These are phyloP conservation scores for Penicillium canescens DNA, from an alignment of 495 filamentous ascomycete genomes.

Conservation along the genomic window DNA sequence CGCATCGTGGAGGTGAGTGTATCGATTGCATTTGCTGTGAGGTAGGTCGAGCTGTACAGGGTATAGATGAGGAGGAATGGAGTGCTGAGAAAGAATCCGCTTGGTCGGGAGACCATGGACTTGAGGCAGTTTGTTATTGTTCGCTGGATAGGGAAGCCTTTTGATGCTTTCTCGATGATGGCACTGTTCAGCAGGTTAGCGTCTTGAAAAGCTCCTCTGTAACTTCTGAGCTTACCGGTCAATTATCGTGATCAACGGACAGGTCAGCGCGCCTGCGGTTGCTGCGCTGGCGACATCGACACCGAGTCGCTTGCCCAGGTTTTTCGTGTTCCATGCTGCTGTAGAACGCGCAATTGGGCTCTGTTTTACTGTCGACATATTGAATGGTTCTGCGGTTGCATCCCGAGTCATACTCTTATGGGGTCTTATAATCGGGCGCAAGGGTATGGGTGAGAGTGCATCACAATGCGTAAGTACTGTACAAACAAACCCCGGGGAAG, in stretches of 20 bases:
- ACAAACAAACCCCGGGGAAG: constrained; percentile 1
- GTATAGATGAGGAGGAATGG: constrained; percentile 87
- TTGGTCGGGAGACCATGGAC: constrained; percentile 67
- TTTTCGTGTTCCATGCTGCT: constrained; percentile 72
- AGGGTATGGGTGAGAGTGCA: no score
- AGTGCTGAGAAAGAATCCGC: constrained; percentile 69
- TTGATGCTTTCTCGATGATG: constrained; percentile 95
- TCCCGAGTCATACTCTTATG: constrained; percentile 32
- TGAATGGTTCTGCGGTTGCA: constrained; percentile 32
- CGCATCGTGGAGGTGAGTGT: constrained; percentile 69
- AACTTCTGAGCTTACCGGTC: constrained; percentile 65
- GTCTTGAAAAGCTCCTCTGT: background rate
- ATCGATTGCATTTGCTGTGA: constrained; percentile 87
- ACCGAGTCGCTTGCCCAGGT: constrained; percentile 64
- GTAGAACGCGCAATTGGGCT: constrained; percentile 15
- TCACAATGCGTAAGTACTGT: background rate
- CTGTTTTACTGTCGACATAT: constrained; percentile 29
- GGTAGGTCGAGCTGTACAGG: constrained; percentile 88
- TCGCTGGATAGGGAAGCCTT: constrained; percentile 65
- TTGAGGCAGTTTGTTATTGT: constrained; percentile 66
- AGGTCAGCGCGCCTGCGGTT: constrained; percentile 76
- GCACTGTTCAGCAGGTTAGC: constrained; percentile 51
- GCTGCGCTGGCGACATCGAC: constrained; percentile 75
- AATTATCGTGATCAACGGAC: constrained; percentile 87
- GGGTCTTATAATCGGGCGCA: background rate